A percentile compares a stretch with the other conserved stretches of the same genome.
Evolutionary conservation across 2,329 filamentous ascomycete species (phyloP).

Genomic region (Pseudocercospora cruenta): DNA sequence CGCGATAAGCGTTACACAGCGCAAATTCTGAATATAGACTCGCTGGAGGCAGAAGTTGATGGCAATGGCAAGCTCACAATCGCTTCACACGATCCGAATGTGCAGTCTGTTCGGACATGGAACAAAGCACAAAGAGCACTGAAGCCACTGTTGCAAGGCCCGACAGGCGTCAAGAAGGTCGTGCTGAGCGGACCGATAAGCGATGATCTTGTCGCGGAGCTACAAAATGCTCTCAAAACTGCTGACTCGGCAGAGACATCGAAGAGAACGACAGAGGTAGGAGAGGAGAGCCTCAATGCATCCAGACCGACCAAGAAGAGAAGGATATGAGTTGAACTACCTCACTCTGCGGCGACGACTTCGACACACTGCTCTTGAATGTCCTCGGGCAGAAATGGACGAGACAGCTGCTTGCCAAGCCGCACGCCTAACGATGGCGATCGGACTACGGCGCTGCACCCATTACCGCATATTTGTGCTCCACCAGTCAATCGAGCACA

Average conservation of each 20-base stretch:
- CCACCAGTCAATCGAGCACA: no score
- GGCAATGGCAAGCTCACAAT: constrained; percentile 1
- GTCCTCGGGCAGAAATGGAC: no score
- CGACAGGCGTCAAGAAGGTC: constrained; percentile 12
- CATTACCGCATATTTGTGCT: no score
- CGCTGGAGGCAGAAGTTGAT: neutral
- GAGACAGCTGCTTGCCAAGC: no score
- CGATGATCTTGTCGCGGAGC: constrained; percentile 5
- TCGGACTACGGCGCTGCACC: no score
- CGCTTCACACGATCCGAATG: neutral
- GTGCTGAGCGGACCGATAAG: constrained; percentile 9
- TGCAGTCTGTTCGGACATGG: neutral
- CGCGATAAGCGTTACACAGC: neutral
- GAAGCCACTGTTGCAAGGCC: constrained; percentile 2
- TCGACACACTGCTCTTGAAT: no score
- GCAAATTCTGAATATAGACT: constrained; percentile 2
- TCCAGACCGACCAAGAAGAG: neutral
- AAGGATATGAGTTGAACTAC: neutral
- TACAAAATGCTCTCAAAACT: neutral
- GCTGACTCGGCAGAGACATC: neutral
- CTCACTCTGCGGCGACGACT: no score
- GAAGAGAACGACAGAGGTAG: neutral
- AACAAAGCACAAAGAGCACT: constrained; percentile 11
- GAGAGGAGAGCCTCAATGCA: neutral
- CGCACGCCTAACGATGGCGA: no score